Base-by-base conservation (phyloP, 2,329 filamentous ascomycete genomes). In the Boeremia lycopersici region DNA sequence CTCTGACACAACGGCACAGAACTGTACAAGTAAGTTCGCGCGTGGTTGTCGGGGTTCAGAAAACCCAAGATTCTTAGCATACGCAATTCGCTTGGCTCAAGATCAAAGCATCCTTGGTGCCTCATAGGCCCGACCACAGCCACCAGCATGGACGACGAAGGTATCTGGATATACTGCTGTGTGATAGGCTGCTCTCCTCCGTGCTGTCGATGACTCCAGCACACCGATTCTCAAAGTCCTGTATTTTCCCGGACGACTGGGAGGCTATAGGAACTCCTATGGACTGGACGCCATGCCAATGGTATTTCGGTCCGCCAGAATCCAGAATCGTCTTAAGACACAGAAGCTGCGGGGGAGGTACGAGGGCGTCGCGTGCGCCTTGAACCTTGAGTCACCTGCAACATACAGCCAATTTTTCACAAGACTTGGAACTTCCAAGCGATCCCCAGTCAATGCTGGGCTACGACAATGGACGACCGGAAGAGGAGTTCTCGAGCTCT, bases 71-170 rank as follows among this genome's bases (percentile, higher is more conserved):
- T 26, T 31, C 51, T 54, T 54, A 54, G 51, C 51, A 31, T 54
- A 49, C 51, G 45, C 46, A 49, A 54, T 49, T 30, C 10, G 29
- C 51, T 54, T 54, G 51, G 51, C 51, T n/a, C 13, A 12, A 17
- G 29, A 35, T 38, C 51, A 28, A 29, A 35, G 15, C 36, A 53
- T 23, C 51, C 51, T 45, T 31, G 19, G n/a, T n/a, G 6, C 12
- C 12, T 30, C 6, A 23, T 50, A 31, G 31, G 26, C 35, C 26
- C 25, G 6, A 26, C 29, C 23, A 29, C 15, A 36, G 31, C 10
- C 13, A n/a, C 23, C 15, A 41, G 39, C 26, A 10, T 28, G 13
- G 29, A 3, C 19, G 4, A 41, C 10, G 26, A n/a, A 9, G 17
- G 3, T 41, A 8, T 17, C 13, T 30, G n/a, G 29, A 10, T 5